Evolutionary conservation across 768 basidiomycete genomes (phyloP).

Genomic region (Sporobolomyces pararoseus): DNA sequence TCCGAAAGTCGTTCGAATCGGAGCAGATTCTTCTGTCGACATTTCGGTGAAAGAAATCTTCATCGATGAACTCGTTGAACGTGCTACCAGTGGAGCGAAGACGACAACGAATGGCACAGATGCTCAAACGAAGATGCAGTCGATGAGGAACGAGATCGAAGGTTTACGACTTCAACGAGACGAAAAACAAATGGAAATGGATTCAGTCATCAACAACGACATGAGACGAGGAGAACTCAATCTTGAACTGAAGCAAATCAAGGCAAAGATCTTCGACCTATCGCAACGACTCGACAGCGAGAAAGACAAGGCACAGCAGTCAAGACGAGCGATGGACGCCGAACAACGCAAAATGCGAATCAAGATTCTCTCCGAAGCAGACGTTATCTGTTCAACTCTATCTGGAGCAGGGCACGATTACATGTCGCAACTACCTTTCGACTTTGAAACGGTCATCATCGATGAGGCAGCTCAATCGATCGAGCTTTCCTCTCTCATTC

Average conservation of each 20-base stretch:
- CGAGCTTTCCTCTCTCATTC: constrained; percentile 90
- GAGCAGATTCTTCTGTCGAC: constrained; percentile 69
- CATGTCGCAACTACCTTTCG: constrained; percentile 62
- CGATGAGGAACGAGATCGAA: constrained; percentile 65
- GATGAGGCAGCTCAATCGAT: constrained; percentile 98
- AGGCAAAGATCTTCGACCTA: constrained; percentile 62
- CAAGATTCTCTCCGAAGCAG: constrained; percentile 78
- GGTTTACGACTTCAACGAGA: constrained; percentile 61
- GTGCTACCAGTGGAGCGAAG: constrained; percentile 56
- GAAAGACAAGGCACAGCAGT: constrained; percentile 77
- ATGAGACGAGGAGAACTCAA: constrained; percentile 60
- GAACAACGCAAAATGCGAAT: constrained; percentile 66
- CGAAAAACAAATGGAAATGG: constrained; percentile 62
- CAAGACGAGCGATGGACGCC: constrained; percentile 75
- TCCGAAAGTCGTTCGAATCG: constrained; percentile 85
- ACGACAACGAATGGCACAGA: constrained; percentile 50
- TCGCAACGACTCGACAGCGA: constrained; percentile 68
- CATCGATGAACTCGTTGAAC: constrained; percentile 78
- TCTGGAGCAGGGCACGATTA: constrained; percentile 89
- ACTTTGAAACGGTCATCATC: constrained; percentile 93
- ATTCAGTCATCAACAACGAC: constrained; percentile 58
- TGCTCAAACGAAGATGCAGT: constrained; percentile 56
- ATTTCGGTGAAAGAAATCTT: constrained; percentile 77
- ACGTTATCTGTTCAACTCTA: constrained; percentile 88
- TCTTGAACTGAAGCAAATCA: constrained; percentile 65